Conservation (phyloP, 2,329 filamentous ascomycete genomes). For the Samsoniella hepiali region DNA sequence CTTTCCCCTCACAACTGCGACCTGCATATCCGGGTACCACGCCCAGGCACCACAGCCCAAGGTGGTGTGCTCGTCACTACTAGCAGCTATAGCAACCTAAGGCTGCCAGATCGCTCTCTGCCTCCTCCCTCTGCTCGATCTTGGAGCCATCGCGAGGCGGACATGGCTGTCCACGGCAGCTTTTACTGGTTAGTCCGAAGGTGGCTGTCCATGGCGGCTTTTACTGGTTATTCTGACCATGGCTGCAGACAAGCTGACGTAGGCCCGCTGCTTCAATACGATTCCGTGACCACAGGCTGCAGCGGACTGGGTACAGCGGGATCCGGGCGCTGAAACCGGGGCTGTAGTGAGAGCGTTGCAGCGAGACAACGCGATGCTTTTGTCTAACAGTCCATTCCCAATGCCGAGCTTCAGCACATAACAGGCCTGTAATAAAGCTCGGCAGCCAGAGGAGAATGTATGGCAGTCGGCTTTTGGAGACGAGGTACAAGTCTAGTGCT, state of each 20-base stretch:
- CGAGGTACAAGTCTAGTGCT: too few relatives aligned
- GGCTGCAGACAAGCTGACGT: too few relatives aligned
- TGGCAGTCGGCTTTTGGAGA: too few relatives aligned
- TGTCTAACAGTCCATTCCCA: not conserved
- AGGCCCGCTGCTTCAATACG: too few relatives aligned
- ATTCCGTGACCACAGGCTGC: too few relatives aligned
- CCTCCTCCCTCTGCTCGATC: not conserved
- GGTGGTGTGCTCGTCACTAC: conserved; percentile 10
- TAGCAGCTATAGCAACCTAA: not conserved
- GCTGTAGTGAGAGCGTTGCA: conserved; percentile 4
- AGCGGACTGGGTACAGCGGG: not conserved
- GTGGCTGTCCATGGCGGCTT: not conserved
- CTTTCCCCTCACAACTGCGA: conserved; percentile 4
- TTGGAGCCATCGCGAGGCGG: not conserved
- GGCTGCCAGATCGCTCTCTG: conserved; percentile 6
- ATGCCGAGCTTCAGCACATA: too few relatives aligned
- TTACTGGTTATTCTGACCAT: too few relatives aligned
- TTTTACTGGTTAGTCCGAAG: not conserved
- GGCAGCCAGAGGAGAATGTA: not conserved
- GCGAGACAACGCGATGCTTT: not conserved
- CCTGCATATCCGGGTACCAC: conserved; percentile 13
- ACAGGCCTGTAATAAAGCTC: not conserved
- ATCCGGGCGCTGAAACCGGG: conserved; percentile 1
- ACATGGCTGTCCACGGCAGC: not conserved
- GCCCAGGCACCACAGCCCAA: conserved; percentile 8